Percentiles rank a stretch among this genome's conserved stretches.
These are phyloP conservation scores for Limtongia smithiae DNA, from an alignment of 805 yeast genomes.

Conservation along the genomic window DNA sequence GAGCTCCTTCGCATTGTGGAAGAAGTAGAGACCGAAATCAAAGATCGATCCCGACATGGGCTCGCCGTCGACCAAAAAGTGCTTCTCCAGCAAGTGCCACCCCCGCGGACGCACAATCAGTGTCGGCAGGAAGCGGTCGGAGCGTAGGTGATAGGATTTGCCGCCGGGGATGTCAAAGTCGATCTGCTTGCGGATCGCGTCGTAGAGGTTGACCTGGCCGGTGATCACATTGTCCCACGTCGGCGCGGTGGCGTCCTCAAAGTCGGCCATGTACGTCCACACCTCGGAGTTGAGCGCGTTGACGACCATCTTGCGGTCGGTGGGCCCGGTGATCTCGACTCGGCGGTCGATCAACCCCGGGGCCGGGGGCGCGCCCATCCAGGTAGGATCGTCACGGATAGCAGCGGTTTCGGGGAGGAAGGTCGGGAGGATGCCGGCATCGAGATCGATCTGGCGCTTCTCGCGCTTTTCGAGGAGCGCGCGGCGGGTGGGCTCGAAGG, in stretches of 20 bases:
- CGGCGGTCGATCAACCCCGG: conserved; percentile 68
- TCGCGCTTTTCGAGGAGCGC: conserved; percentile 55
- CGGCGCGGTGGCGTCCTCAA: conserved; percentile 70
- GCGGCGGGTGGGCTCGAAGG: conserved; percentile 55
- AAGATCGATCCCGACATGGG: conserved; percentile 63
- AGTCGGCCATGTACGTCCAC: conserved; percentile 73
- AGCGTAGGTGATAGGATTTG: conserved; percentile 51
- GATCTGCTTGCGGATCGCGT: conserved; percentile 60
- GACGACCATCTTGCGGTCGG: conserved; percentile 72
- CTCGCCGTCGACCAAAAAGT: conserved; percentile 62
- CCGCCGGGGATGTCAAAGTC: conserved; percentile 38
- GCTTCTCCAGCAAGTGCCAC: conserved; percentile 69
- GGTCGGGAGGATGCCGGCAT: conserved; percentile 62
- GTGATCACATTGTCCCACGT: conserved; percentile 65
- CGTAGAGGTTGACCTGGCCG: conserved; percentile 68
- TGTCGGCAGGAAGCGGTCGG: conserved; percentile 52
- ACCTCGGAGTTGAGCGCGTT: conserved; percentile 67
- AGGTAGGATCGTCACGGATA: conserved; percentile 61
- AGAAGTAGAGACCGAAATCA: conserved; percentile 68
- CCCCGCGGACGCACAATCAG: conserved; percentile 59
- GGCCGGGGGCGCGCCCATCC: conserved; percentile 70
- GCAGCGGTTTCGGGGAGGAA: conserved; percentile 61
- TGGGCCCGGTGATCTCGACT: conserved; percentile 73
- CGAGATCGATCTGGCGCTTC: conserved; percentile 53
- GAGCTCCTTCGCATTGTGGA: conserved; percentile 61